A percentile compares a stretch with the other conserved stretches of the same genome.
Conservation (phyloP, 306 rosid genomes). For the Senna siamea region DNA sequence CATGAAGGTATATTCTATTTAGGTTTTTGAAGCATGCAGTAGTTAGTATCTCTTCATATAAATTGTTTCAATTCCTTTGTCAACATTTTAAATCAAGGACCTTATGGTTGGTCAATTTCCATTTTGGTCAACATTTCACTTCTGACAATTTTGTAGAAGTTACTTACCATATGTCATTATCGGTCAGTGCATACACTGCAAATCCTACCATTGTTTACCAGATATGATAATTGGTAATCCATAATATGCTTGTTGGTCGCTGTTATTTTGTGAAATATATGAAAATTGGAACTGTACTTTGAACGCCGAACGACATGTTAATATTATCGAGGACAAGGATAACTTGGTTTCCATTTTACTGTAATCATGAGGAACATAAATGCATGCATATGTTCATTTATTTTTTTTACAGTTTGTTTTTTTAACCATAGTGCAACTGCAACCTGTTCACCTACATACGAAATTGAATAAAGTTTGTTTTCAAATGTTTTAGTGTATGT, state of each 20-base stretch:
- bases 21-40: slow-evolving; percentile 14
- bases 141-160: slow-evolving; percentile 25
- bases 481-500: slow-evolving; percentile 2
- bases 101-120: background rate
- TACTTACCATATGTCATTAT: slow-evolving; percentile 14
- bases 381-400: background rate
- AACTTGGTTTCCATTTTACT: background rate
- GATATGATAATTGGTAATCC: background rate
- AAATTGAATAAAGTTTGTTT: slow-evolving; percentile 12
- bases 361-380: background rate
- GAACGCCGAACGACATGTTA: background rate
- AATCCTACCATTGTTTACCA: background rate
- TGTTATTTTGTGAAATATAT: background rate
- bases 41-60: slow-evolving; percentile 6
- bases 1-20: slow-evolving; percentile 50
- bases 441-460: background rate
- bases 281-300: background rate
- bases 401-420: background rate
- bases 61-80: background rate
- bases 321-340: background rate
- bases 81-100: slow-evolving; percentile 3
- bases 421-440: background rate
- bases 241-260: background rate
- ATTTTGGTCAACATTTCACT: background rate
- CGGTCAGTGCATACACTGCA: background rate